Evolutionary conservation across 1,284 basidiomycete species (phyloP), one percentile per base, ranked within the genome.

Genomic region (Trametes polyzona): DNA sequence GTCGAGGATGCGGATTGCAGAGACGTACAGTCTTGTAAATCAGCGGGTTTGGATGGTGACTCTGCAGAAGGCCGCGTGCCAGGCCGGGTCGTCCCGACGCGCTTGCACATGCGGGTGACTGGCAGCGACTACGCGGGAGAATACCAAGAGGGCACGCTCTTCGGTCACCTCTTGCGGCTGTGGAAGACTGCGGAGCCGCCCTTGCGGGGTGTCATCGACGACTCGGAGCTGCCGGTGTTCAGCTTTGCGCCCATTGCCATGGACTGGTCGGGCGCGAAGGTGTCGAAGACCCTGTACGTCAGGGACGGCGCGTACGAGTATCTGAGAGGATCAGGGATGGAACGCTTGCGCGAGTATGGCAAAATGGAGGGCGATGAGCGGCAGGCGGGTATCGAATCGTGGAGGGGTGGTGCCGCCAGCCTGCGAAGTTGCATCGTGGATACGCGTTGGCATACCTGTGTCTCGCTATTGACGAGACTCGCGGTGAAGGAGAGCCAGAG

Each of bases 261-360:
- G 21, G 71, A 72, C 56, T 73, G 71, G 71, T 61, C 71, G 5
- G 70, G 70, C 1, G 63, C 66, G n/a, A 73, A 73, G 57, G 55
- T 73, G 14, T 73, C 71, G 8, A 73, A 73, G 59, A 65, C 60
- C 27, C 61, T 71, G 16, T 73, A 73, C 49, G 68, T 73, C 16
- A 59, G 57, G 40, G 23, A 55, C 3, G 64, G 63, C 10, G 69
- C 69, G 27, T 73, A 73, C 54, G 19, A 57, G 21, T 71, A 72
- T 47, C 49, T 73, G 37, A 42, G 55, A 29, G 60, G 55, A 14
- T 41, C 43, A 10, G 55, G 54, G 8, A 65, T 59, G 61, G 61
- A 62, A 17, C 71, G 67, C 42, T 46, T 70, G 17, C 39, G 70
- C n/a, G 66, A 62, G 24, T 71, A 61, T 50, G 29, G 42, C n/a